Base-by-base conservation (phyloP, 1,284 basidiomycete genomes). In the Golubevia sp. region DNA sequence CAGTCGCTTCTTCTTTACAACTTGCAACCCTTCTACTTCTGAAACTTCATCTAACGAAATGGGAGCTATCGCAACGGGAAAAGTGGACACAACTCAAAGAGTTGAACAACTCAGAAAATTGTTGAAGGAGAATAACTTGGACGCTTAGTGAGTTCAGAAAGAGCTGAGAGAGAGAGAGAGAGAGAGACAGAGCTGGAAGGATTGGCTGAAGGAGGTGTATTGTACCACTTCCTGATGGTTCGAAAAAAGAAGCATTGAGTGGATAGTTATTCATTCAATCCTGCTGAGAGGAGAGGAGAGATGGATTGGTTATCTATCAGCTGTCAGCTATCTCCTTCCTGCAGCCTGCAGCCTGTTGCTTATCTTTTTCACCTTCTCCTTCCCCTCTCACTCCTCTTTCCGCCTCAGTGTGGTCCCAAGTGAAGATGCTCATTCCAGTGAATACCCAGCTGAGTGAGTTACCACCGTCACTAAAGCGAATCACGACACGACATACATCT, bases 111-210 rank as follows among this genome's bases (percentile, higher is more conserved):
- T 93, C 50, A 86, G 91, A 58, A 86, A 87, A 76, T 84, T 92
- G 66, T 91, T 94, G 90, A 87, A 87, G 48, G 86, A 88, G 65
- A 81, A 87, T 61, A 85, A 87, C 57, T 86, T 93, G 1, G 87
- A 90, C 63, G 91, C 89, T 0, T 88, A 91, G 85, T 85, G 61
- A 26, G 84, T 78, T 21, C 20, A 23, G 5, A 18, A 21, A 1
- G 88, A 94, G 51, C 92, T 92, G 0, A 92, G 91, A 65, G 93
- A 93, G 85, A 93, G 94, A 84, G 91, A 93, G 79, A 93, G 92
- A 91, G 84, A 81, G 91, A 87, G 27, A 21, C 34, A 13, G 44
- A 7, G 48, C 20, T 58, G 15, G 52, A 25, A 54, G 21, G 20
- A 3, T 20, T 60, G 18, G 23, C 24, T 20, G 13, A 27, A n/a